Conservation (phyloP, 208 protist genomes). For the Acanthamoeba lenticulata region DNA sequence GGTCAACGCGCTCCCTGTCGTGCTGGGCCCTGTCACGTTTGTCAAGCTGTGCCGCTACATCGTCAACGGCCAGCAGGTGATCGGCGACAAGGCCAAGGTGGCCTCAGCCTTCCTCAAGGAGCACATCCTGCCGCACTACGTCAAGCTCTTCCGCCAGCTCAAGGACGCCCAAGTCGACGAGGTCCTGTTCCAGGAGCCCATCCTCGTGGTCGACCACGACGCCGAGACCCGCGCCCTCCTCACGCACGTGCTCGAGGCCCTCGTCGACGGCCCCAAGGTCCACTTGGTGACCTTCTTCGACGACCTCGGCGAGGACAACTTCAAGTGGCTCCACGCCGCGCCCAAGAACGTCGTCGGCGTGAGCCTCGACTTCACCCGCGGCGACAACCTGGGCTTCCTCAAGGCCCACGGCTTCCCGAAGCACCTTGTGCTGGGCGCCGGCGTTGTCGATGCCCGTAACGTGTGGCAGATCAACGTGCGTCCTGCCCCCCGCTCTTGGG, state of each 20-base stretch:
- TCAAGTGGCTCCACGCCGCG: conserved; percentile 70
- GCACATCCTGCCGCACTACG: conserved; percentile 86
- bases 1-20: conserved; percentile 83
- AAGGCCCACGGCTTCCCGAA: conserved; percentile 81
- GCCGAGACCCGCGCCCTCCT: conserved; percentile 77
- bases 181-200: conserved; percentile 92
- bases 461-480: conserved; percentile 39
- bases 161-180: conserved; percentile 82
- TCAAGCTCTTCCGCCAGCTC: conserved; percentile 85
- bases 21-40: conserved; percentile 91
- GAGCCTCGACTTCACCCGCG: conserved; percentile 87
- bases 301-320: conserved; percentile 84
- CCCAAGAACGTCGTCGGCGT: conserved; percentile 86
- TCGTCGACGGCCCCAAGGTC: neutral
- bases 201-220: conserved; percentile 82
- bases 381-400: conserved; percentile 66
- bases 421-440: conserved; percentile 81
- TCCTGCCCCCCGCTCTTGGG: neutral
- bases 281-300: conserved; percentile 92
- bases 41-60: conserved; percentile 83
- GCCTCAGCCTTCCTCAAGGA: conserved; percentile 59
- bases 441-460: conserved; percentile 31
- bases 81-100: neutral
- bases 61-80: neutral
- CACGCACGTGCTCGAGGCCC: conserved; percentile 20